These are phyloP conservation scores for Rhodotorula babjevae DNA, from an alignment of 768 basidiomycete species.

Conservation along the genomic window DNA sequence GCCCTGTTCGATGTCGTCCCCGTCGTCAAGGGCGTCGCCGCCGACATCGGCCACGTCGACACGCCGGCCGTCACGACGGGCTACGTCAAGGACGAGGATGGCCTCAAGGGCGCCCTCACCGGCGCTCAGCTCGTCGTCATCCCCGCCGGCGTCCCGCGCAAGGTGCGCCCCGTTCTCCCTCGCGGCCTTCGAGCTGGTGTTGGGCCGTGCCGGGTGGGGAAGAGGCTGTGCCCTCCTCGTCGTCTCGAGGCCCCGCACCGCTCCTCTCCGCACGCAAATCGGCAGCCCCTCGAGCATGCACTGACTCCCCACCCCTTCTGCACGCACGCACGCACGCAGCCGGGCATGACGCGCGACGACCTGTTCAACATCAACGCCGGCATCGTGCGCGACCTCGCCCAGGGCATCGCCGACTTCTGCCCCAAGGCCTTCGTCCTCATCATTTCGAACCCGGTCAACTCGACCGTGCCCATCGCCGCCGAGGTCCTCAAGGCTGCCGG, in stretches of 20 bases:
- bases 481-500: conserved; percentile 91
- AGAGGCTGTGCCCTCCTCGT: too few species aligned
- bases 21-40: conserved; percentile 60
- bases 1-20: conserved; percentile 92
- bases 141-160: conserved; percentile 92
- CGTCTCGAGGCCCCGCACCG: too few species aligned
- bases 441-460: conserved; percentile 99
- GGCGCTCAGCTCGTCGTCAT: conserved; percentile 89
- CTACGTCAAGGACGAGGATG: conserved; percentile 68
- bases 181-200: too few species aligned
- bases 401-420: conserved; percentile 71
- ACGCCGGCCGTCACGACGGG: conserved; percentile 80
- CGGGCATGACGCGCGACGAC: conserved; percentile 61
- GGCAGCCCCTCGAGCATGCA: background rate
- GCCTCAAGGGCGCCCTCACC: conserved; percentile 71
- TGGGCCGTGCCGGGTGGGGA: too few species aligned
- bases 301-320: background rate
- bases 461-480: conserved; percentile 92
- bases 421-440: conserved; percentile 92
- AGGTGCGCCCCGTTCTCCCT: conserved; percentile 48
- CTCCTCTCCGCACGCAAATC: too few species aligned
- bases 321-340: conserved; percentile 44
- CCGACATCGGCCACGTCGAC: conserved; percentile 87
- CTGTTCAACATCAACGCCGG: conserved; percentile 99
- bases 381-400: conserved; percentile 88